Base-by-base conservation (phyloP, 1,139 yeast species). In the Blastobotrys petasosporus region DNA sequence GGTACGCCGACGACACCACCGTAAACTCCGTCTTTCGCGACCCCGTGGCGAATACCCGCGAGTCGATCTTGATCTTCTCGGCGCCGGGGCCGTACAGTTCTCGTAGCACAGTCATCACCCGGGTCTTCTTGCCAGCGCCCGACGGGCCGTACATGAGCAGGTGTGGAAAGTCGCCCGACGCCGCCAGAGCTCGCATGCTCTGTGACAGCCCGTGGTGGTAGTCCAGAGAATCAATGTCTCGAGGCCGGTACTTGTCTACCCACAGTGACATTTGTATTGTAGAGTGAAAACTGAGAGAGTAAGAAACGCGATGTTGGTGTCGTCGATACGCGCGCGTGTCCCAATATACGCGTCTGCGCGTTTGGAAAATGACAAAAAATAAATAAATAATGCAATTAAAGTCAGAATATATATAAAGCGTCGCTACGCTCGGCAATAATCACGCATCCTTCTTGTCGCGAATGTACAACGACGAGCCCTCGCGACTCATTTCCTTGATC, bases 61-160 rank as follows among this genome's bases (percentile, higher is more conserved):
- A 85, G 60, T 90, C 97, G 46, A 92, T 88, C 65, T 88, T 90
- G 69, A 92, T 74, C 52, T 82, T 78, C 54, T 85, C 92, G 17
- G 85, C 88, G 47, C 82, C 85, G 3, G 82, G 66, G 1, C 97
- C 97, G 61, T 82, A 92, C 44, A 92, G 73, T 58, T 86, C 90
- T 49, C 80, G 75, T 46, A 92, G 68, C 2, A 94, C 75, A 8
- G 95, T 81, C 66, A 88, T 77, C 13, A 90, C 86, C 56, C 98
- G 76, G 2, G 98, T 94, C 70, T 92, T 94, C 65, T 92, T 92
- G 50, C 99, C 99, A 13, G 95, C 85, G 4, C 99, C 99, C 41
- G 90, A 80, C 1, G 98, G 97, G 0, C 99, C 99, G 63, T 90
- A 90, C 9, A 92, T 78, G 35, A 92, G 69, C 45, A 92, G 67